phyloP scores from a whole-genome alignment of 371 early-diverging fungal genomes.

The Syncephalis plumigaleata region DNA sequence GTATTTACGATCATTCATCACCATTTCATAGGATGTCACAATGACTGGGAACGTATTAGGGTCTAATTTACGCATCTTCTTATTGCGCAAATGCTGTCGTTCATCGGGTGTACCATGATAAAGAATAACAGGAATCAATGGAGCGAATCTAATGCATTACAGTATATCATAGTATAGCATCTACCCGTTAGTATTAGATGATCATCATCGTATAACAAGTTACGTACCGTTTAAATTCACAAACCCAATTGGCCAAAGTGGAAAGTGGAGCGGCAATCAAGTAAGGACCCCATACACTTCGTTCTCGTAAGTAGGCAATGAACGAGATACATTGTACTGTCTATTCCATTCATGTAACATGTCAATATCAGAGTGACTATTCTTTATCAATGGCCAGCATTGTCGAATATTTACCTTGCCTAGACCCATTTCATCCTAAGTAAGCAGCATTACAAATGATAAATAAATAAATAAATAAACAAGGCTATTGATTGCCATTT shows the following conservation, averaged over 20 bases:
- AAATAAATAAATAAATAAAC: no score
- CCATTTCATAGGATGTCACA: constrained; percentile 86
- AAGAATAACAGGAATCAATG: constrained; percentile 66
- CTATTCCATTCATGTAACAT: no score
- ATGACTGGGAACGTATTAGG: constrained; percentile 55
- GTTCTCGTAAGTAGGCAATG: constrained; percentile 64
- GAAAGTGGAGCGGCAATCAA: constrained; percentile 93
- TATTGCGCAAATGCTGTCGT: constrained; percentile 55
- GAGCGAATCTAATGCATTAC: constrained; percentile 44
- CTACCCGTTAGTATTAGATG: no score
- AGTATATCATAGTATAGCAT: no score
- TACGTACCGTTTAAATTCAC: constrained; percentile 71
- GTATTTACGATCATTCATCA: constrained; percentile 63
- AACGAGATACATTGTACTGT: constrained; percentile 95
- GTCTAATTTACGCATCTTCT: constrained; percentile 34
- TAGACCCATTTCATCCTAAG: constrained; percentile 90
- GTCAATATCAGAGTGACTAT: no score
- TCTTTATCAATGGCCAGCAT: no score
- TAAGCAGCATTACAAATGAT: no score
- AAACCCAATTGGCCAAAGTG: constrained; percentile 94
- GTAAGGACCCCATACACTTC: constrained; percentile 82
- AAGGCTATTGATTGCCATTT: no score
- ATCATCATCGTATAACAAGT: background rate
- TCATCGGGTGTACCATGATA: constrained; percentile 82
- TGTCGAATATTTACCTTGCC: constrained; percentile 62